These are phyloP conservation scores for Peterozyma toletana DNA, from an alignment of 805 yeast species.

Conservation along the genomic window DNA sequence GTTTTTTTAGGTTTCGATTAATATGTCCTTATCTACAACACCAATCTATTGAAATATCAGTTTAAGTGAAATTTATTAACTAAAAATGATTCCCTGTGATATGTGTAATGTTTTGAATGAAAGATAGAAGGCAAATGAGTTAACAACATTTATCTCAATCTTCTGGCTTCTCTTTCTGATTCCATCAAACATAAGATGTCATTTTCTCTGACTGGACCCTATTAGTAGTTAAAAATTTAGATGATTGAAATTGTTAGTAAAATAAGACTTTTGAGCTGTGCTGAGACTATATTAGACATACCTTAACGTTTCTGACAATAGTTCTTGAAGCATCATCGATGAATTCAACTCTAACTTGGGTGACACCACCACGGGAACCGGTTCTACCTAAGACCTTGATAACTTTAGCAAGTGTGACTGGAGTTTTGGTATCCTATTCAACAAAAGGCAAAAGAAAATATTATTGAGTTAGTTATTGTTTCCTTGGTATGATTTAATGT, in stretches of 20 bases:
- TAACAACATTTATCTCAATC: constrained; percentile 58
- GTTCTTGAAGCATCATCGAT: constrained; percentile 92
- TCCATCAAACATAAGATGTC: constrained; percentile 99
- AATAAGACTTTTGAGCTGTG: neutral
- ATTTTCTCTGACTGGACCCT: constrained; percentile 94
- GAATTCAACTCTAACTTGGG: constrained; percentile 97
- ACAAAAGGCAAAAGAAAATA: neutral
- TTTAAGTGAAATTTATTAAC: no score
- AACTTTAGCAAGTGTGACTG: constrained; percentile 99
- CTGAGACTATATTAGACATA: constrained; percentile 4
- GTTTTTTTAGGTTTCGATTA: no score
- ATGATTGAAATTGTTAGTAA: neutral
- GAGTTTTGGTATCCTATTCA: constrained; percentile 58
- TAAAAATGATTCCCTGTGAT: no score
- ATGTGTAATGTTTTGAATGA: no score
- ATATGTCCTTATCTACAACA: no score
- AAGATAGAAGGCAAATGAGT: no score
- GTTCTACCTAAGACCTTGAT: constrained; percentile 99
- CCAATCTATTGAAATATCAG: no score
- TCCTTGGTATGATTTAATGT: neutral
- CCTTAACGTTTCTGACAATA: constrained; percentile 91
- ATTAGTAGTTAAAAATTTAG: neutral
- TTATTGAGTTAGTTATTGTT: neutral
- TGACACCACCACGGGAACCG: constrained; percentile 99
- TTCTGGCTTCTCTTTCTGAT: constrained; percentile 99